Conservation (phyloP, 202 grass and related monocot species). For the Saccharum hybrid region DNA sequence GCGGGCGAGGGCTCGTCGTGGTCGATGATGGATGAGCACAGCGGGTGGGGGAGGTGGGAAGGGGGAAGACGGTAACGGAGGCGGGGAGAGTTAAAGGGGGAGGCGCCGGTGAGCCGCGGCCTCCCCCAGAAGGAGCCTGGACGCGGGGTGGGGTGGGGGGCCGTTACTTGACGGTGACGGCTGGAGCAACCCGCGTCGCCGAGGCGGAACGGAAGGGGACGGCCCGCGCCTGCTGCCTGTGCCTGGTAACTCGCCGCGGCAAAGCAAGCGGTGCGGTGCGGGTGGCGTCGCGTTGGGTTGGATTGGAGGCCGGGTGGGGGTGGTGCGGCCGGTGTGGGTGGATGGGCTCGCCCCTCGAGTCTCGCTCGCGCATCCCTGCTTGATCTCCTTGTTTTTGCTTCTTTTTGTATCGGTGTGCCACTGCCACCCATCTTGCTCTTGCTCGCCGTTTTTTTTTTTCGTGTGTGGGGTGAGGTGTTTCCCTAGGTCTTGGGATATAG, state of each 20-base stretch:
- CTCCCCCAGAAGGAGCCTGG: slow-evolving; percentile 62
- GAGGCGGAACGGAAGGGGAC: not conserved
- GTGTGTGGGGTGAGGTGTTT: no score
- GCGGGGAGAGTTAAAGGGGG: slow-evolving; percentile 44
- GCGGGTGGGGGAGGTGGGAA: slow-evolving; percentile 33
- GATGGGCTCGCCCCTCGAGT: not conserved
- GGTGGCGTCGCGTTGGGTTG: no score
- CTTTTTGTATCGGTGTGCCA: not conserved
- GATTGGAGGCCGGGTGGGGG: no score
- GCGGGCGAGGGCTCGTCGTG: not conserved
- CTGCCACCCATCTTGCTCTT: not conserved
- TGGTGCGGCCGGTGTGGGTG: not conserved
- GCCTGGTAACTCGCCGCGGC: not conserved
- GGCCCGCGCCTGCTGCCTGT: not conserved
- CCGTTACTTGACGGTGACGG: slow-evolving; percentile 74
- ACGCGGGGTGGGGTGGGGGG: slow-evolving; percentile 43
- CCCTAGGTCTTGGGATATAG: no score
- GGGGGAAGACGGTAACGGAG: slow-evolving; percentile 50
- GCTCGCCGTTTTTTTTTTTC: no score
- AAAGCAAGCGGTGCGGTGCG: not conserved
- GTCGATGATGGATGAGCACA: slow-evolving; percentile 23
- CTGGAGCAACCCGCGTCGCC: slow-evolving; percentile 12
- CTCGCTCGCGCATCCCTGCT: not conserved
- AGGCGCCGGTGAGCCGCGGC: slow-evolving; percentile 28
- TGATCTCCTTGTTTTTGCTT: not conserved